These are phyloP conservation scores for Neoboletus magnificus DNA, from an alignment of 768 basidiomycete species.

Conservation along the genomic window DNA sequence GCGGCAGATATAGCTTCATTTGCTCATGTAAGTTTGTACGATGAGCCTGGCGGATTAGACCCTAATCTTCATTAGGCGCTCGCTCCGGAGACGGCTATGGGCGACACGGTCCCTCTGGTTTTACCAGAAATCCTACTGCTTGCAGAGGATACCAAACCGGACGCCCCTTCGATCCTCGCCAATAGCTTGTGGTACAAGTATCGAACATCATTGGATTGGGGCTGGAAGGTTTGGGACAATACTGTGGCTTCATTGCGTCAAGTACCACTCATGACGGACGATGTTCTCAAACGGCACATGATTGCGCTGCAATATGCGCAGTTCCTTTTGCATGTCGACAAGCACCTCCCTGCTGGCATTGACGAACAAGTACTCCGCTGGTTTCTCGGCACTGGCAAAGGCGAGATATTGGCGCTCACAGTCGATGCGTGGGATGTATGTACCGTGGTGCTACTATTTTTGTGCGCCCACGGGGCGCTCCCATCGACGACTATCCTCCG, in stretches of 20 bases:
- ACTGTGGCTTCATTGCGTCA: constrained; percentile 71
- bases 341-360: constrained; percentile 70
- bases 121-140: constrained; percentile 66
- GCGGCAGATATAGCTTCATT: constrained; percentile 58
- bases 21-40: constrained; percentile 46
- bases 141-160: constrained; percentile 52
- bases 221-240: constrained; percentile 83
- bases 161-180: constrained; percentile 68
- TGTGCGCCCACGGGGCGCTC: constrained; percentile 64
- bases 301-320: constrained; percentile 64
- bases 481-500: constrained; percentile 68
- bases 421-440: constrained; percentile 67
- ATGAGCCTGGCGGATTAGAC: neutral
- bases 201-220: constrained; percentile 69
- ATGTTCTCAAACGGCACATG: constrained; percentile 42
- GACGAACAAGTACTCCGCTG: constrained; percentile 69
- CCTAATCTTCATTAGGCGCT: constrained; percentile 34
- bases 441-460: constrained; percentile 56
- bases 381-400: constrained; percentile 66
- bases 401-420: constrained; percentile 56
- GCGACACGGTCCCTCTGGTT: constrained; percentile 35
- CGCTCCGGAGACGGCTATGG: constrained; percentile 35
- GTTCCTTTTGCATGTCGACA: constrained; percentile 72
- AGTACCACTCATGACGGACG: constrained; percentile 54
- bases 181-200: constrained; percentile 83